Evolutionary conservation across 1,284 basidiomycete species (phyloP).

Genomic region (Hemileia vastatrix): DNA sequence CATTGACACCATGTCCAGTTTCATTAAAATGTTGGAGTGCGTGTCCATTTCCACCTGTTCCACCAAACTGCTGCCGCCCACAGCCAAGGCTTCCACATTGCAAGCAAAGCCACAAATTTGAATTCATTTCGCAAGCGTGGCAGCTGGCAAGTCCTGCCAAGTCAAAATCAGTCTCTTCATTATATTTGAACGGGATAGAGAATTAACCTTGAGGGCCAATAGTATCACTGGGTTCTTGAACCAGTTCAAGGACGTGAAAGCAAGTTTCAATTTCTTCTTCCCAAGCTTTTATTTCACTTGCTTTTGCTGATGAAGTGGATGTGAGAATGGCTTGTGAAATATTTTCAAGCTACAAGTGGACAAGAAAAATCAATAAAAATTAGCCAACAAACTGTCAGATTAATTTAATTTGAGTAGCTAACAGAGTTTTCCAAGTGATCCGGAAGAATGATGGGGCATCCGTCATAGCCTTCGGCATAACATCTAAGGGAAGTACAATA

Average conservation of each 20-base stretch:
- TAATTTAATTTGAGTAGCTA: background rate
- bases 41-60: constrained; percentile 78
- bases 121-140: constrained; percentile 64
- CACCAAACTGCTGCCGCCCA: constrained; percentile 78
- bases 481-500: constrained; percentile 61
- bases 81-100: constrained; percentile 91
- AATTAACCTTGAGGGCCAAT: constrained; percentile 53
- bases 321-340: constrained; percentile 66
- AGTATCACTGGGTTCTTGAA: constrained; percentile 54
- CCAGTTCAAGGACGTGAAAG: constrained; percentile 70
- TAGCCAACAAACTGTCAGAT: background rate
- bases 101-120: constrained; percentile 91
- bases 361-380: background rate
- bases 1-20: constrained; percentile 69
- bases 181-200: constrained; percentile 26
- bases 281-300: constrained; percentile 94
- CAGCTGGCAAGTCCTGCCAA: constrained; percentile 62
- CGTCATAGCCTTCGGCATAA: constrained; percentile 55
- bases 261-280: constrained; percentile 85
- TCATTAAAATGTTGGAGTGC: constrained; percentile 70
- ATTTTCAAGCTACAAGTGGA: constrained; percentile 41
- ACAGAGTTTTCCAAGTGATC: background rate
- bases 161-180: background rate
- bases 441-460: background rate
- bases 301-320: constrained; percentile 75